Conservation (phyloP, 1,284 basidiomycete genomes). For the Abortiporus biennis region DNA sequence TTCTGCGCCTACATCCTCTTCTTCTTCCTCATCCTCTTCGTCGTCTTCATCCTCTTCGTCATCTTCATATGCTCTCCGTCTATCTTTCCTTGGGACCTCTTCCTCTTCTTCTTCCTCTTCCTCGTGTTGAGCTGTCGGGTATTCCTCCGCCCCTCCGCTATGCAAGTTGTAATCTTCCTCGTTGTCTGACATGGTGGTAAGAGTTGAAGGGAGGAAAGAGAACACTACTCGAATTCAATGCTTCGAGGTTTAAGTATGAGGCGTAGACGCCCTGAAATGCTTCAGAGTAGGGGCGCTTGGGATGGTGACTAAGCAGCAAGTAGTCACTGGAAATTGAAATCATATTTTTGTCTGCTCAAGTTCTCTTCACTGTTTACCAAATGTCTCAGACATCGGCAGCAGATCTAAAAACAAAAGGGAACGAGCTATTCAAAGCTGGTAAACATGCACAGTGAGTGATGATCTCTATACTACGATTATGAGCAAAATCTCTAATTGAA, state of each 20-base stretch:
- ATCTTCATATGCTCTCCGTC: conserved; percentile 31
- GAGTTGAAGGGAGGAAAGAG: conserved; percentile 7
- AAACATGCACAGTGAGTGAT: conserved; percentile 1
- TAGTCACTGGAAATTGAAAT: not conserved
- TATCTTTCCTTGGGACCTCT: conserved; percentile 19
- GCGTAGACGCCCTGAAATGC: not conserved
- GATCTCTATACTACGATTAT: not conserved
- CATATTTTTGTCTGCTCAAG: not conserved
- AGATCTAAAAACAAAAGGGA: conserved; percentile 7
- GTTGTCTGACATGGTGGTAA: conserved; percentile 44
- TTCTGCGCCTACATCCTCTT: conserved; percentile 32
- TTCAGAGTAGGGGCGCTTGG: no score
- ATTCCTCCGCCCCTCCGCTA: conserved; percentile 12
- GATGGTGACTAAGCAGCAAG: not conserved
- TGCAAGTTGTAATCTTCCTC: conserved; percentile 33
- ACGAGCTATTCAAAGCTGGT: conserved; percentile 8
- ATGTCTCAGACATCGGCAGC: no score
- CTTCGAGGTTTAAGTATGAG: not conserved
- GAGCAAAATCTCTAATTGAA: not conserved
- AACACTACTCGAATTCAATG: not conserved
- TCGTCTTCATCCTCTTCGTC: conserved; percentile 52
- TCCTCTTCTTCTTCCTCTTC: conserved; percentile 28
- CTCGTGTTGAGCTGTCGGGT: conserved; percentile 23
- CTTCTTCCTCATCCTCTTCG: conserved; percentile 46
- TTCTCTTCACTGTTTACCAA: no score